Conservation (phyloP, 78 protist species). For the Dictyostelium citrinum region DNA sequence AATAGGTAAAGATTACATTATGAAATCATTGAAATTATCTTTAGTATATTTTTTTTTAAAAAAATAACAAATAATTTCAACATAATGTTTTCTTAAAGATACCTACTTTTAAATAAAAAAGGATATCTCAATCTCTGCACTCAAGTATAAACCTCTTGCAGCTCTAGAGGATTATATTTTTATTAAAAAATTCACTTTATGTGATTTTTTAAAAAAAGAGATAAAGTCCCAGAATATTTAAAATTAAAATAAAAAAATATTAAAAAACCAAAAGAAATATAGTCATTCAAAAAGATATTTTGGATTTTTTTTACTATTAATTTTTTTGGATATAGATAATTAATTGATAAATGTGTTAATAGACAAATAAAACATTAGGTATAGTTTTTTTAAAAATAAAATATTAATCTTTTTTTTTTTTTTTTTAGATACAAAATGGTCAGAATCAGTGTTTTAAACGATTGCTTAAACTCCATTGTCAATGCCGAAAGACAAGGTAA, state of each 20-base stretch:
- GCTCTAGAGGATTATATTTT: background rate
- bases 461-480: conserved; percentile 94
- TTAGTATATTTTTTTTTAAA: background rate
- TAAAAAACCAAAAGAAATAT: background rate
- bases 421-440: conserved; percentile 83
- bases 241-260: background rate
- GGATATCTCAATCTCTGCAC: conserved; percentile 58
- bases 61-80: background rate
- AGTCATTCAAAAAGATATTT: background rate
- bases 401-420: background rate
- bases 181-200: too few relatives aligned
- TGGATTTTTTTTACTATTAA: background rate
- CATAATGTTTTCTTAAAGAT: background rate
- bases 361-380: background rate
- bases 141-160: conserved; percentile 41
- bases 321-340: background rate
- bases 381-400: background rate
- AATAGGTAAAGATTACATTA: background rate
- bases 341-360: background rate
- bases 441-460: conserved; percentile 95
- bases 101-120: background rate
- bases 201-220: background rate
- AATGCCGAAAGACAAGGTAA: conserved; percentile 99
- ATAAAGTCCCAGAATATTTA: background rate
- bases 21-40: background rate